A percentile compares a stretch with the other conserved stretches of the same genome.
phyloP scores from a whole-genome alignment of 192 early-diverging fungal species.

The Rhizoclosmatium globosum region DNA sequence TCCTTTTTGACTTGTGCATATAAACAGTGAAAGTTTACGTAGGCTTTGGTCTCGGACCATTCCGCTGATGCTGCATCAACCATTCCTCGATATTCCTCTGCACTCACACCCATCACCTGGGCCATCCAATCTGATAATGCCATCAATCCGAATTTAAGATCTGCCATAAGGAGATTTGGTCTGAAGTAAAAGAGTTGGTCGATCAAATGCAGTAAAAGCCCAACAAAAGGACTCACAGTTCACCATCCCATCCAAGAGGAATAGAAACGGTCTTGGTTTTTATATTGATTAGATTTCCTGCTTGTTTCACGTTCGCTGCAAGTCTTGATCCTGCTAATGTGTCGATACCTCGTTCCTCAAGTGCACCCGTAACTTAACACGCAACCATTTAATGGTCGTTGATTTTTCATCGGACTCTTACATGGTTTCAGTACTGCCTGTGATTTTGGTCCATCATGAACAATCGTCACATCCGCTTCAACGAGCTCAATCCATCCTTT shows the following conservation, averaged over 20 bases:
- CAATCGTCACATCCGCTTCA: constrained; percentile 23
- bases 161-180: background rate
- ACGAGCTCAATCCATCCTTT: constrained; percentile 59
- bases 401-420: background rate
- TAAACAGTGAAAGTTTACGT: background rate
- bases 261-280: background rate
- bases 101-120: background rate
- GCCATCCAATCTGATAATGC: background rate
- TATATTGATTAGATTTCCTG: background rate
- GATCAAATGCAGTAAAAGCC: background rate
- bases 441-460: background rate
- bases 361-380: background rate
- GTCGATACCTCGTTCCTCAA: background rate
- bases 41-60: background rate
- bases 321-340: background rate
- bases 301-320: background rate
- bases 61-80: background rate
- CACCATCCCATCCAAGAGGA: background rate
- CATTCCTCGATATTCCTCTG: background rate
- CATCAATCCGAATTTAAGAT: background rate
- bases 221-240: background rate
- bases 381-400: too few species aligned
- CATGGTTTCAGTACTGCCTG: background rate
- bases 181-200: background rate
- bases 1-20: background rate